These are phyloP conservation scores for Euphorbia pulcherrima DNA, from an alignment of 345 rosid genomes.

Conservation along the genomic window DNA sequence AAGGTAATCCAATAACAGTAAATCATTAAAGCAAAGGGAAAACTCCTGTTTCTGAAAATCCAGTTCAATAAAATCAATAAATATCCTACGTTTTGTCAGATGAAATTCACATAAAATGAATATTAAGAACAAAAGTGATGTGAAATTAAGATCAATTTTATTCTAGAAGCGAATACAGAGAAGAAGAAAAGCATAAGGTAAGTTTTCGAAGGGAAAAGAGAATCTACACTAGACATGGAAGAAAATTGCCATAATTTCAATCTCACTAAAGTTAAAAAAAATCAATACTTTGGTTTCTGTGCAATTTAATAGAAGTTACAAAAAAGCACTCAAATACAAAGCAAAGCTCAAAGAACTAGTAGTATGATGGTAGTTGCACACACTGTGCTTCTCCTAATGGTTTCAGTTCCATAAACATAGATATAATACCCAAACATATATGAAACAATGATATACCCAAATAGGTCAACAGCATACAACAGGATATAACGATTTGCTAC, in stretches of 20 bases:
- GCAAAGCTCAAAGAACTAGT: not conserved
- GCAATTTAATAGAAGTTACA: too few species aligned
- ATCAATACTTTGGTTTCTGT: slow-evolving; percentile 5
- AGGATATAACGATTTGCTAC: not conserved
- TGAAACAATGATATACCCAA: not conserved
- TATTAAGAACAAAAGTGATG: not conserved
- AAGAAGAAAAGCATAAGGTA: not conserved
- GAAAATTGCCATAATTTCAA: not conserved
- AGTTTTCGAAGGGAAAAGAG: not conserved
- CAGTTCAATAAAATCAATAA: not conserved
- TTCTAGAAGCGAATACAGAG: not conserved
- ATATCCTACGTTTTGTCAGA: not conserved
- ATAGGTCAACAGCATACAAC: not conserved
- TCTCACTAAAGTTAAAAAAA: not conserved
- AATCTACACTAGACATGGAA: not conserved
- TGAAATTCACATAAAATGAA: not conserved
- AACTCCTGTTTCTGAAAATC: not conserved
- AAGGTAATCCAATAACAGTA: not conserved
- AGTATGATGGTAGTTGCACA: not conserved
- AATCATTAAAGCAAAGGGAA: not conserved
- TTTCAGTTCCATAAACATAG: not conserved
- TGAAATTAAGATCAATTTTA: not conserved
- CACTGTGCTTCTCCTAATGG: not conserved
- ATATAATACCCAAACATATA: not conserved
- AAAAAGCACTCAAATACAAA: not conserved